Conservation (phyloP, 768 basidiomycete genomes). For the Chalciporus sphaerocephalus region DNA sequence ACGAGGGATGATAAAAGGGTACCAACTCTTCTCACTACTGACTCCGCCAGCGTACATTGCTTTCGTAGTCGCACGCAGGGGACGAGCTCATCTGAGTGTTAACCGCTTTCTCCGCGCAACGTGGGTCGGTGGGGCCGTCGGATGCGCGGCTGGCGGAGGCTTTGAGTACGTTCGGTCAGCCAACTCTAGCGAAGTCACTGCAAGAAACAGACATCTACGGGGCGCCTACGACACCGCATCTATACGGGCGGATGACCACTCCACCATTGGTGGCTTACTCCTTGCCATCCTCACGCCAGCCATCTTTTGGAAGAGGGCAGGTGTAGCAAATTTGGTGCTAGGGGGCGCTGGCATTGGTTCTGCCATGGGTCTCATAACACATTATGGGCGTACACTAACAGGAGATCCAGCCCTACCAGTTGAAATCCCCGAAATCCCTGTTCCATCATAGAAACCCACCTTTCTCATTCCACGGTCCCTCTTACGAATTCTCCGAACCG, state of each 20-base stretch:
- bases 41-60: slow-evolving; percentile 58
- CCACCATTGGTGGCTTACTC: slow-evolving; percentile 68
- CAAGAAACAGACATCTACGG: slow-evolving; percentile 47
- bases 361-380: slow-evolving; percentile 53
- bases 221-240: slow-evolving; percentile 54
- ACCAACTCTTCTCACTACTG: slow-evolving; percentile 60
- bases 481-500: not conserved
- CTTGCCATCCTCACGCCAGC: slow-evolving; percentile 63
- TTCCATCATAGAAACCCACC: slow-evolving; percentile 10
- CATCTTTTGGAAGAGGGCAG: slow-evolving; percentile 67
- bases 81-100: slow-evolving; percentile 49
- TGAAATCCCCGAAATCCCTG: slow-evolving; percentile 32
- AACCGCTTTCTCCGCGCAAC: slow-evolving; percentile 67
- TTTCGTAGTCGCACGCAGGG: slow-evolving; percentile 50
- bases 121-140: slow-evolving; percentile 64
- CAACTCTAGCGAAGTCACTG: slow-evolving; percentile 45
- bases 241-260: slow-evolving; percentile 66
- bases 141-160: slow-evolving; percentile 46
- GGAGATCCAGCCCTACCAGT: slow-evolving; percentile 48
- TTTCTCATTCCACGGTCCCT: not conserved
- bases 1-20: slow-evolving; percentile 61
- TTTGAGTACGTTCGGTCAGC: slow-evolving; percentile 60
- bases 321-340: slow-evolving; percentile 55
- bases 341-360: slow-evolving; percentile 71
- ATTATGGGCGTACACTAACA: slow-evolving; percentile 49